A percentile compares a stretch with the other conserved stretches of the same genome.
phyloP scores from a whole-genome alignment of 139 green algal genomes.

The Chara braunii region DNA sequence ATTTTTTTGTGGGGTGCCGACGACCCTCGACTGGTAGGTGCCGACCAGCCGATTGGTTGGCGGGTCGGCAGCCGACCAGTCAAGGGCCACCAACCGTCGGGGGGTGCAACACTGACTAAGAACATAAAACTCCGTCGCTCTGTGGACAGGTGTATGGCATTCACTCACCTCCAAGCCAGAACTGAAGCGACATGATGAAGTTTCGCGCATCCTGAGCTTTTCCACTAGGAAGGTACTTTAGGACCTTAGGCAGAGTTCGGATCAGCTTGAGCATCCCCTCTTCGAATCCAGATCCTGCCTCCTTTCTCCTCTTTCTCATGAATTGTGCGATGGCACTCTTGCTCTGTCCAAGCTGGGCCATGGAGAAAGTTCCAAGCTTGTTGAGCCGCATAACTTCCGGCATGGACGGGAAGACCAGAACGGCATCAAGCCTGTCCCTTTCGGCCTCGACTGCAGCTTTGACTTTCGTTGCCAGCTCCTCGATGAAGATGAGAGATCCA shows the following conservation, averaged over 20 bases:
- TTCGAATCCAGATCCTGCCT: constrained; percentile 75
- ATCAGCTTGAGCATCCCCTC: constrained; percentile 97
- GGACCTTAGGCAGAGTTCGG: constrained; percentile 63
- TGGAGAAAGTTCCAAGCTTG: constrained; percentile 97
- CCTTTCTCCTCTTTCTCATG: constrained; percentile 70
- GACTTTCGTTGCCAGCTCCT: constrained; percentile 98
- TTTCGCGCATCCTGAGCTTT: constrained; percentile 83
- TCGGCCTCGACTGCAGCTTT: constrained; percentile 69
- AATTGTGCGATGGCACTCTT: constrained; percentile 93
- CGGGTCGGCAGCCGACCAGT: too few species aligned
- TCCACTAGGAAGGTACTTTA: constrained; percentile 90
- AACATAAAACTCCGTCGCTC: too few species aligned
- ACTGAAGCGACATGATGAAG: constrained; percentile 94
- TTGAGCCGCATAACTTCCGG: constrained; percentile 91
- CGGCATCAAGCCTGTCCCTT: constrained; percentile 81
- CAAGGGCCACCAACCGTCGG: too few species aligned
- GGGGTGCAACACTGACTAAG: too few species aligned
- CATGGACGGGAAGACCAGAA: constrained; percentile 98
- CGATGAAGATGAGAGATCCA: constrained; percentile 98
- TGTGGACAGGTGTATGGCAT: too few species aligned
- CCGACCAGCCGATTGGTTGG: too few species aligned
- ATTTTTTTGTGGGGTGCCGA: too few species aligned
- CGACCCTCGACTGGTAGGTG: too few species aligned
- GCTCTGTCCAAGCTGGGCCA: constrained; percentile 86
- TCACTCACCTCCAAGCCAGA: constrained; percentile 99